Evolutionary conservation across 1,139 yeast genomes (phyloP), one percentile per base, ranked within the genome.

Genomic region (Hyphopichia pseudoburtonii): DNA sequence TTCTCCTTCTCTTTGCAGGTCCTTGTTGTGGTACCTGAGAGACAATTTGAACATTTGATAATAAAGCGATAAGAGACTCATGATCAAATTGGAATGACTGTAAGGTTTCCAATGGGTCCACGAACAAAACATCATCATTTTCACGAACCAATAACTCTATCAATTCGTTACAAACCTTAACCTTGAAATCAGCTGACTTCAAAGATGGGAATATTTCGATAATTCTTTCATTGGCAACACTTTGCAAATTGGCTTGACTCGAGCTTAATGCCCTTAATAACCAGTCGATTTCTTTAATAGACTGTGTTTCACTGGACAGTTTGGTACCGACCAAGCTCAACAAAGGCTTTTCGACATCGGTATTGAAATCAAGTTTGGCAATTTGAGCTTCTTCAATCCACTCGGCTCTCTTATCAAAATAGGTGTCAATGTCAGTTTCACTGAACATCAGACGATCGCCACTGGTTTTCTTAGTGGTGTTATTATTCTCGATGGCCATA

Each of bases 1-100:
- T 76, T 73, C 96, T 81, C 58, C 88, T 75, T 62, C 83, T 69
- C 57, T 84, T 84, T 16, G 84, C 79, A 25, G 78, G 75, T 1
- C 70, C 65, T 43, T 66, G 76, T 32, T 70, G 74, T 4, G 77
- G 77, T 17, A 68, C 59, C 42, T 64, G 66, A 10, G 65, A 58
- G 26, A 66, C 66, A 40, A 58, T 69, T 48, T 78, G 76, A 39
- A 76, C 76, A 18, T 70, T 72, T n/a, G 62, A 60, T 42, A 84
- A 64, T 15, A 80, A 58, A 17, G 71, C 63, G 19, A 73, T 62
- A 48, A 82, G 73, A 28, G 78, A 56, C 3, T 62, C 66, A 35
- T 70, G 68, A 28, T 74, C 63, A 28, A 83, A 61, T 2, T 61
- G 51, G 27, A 85, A 54, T 3, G 69, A 51, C 45, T 74, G 76